Conservation (phyloP, 495 filamentous ascomycete genomes). For the Tuber magnatum region DNA sequence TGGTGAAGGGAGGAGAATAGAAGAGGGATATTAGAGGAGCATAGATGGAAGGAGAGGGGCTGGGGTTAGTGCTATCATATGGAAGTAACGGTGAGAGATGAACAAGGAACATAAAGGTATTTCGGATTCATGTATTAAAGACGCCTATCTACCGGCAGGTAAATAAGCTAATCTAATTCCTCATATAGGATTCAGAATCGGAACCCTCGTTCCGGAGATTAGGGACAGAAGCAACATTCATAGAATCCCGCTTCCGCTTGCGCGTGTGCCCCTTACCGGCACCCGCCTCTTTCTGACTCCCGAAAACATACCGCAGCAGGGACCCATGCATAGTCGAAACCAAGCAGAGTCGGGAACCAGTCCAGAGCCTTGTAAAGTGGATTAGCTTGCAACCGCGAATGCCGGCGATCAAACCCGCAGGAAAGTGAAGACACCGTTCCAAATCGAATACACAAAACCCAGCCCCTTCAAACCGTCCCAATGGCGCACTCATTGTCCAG, state of each 20-base stretch:
- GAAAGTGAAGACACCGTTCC: not conserved
- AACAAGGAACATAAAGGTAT: no score
- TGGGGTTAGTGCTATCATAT: not conserved
- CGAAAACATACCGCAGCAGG: not conserved
- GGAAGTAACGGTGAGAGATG: no score
- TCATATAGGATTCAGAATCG: not conserved
- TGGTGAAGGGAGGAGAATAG: no score
- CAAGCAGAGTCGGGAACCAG: no score
- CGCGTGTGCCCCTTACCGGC: no score
- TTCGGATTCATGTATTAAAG: not conserved
- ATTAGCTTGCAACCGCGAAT: not conserved
- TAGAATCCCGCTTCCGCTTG: no score
- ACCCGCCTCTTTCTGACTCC: not conserved
- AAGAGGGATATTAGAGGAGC: not conserved
- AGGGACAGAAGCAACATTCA: no score
- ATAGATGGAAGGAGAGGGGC: not conserved
- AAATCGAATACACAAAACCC: not conserved
- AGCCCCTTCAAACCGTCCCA: not conserved
- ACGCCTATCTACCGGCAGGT: no score
- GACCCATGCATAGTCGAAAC: no score
- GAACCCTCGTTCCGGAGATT: no score
- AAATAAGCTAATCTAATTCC: not conserved
- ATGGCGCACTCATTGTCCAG: not conserved
- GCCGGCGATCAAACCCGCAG: not conserved
- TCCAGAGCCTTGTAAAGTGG: not conserved